These are phyloP conservation scores for Salix viminalis DNA, from an alignment of 345 rosid genomes.

Conservation along the genomic window DNA sequence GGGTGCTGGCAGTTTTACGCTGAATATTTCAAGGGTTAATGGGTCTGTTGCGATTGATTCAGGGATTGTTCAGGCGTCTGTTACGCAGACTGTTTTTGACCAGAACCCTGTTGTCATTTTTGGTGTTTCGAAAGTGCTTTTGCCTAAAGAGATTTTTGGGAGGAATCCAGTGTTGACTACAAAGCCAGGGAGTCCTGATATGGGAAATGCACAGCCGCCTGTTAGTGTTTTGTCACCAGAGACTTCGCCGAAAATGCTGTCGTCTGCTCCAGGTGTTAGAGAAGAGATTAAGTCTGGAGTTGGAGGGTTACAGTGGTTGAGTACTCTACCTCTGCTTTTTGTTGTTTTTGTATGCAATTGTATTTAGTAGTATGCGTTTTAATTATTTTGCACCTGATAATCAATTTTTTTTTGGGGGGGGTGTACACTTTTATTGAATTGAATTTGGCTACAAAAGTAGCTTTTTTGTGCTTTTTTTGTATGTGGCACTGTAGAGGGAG, in stretches of 20 bases:
- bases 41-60: constrained; percentile 74
- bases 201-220: constrained; percentile 43
- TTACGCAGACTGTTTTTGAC: constrained; percentile 81
- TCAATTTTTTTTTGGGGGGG: neutral
- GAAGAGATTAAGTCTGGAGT: constrained; percentile 35
- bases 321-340: constrained; percentile 22
- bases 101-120: constrained; percentile 86
- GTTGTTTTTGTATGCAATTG: constrained; percentile 66
- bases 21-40: constrained; percentile 74
- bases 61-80: constrained; percentile 72
- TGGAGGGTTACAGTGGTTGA: constrained; percentile 7
- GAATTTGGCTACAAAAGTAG: constrained; percentile 41
- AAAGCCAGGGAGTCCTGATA: constrained; percentile 30
- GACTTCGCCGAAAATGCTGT: constrained; percentile 39
- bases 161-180: constrained; percentile 27
- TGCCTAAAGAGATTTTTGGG: constrained; percentile 70
- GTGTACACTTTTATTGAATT: constrained; percentile 30
- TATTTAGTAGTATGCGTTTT: constrained; percentile 44
- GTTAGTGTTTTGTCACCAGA: constrained; percentile 44
- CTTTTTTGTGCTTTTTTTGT: constrained; percentile 3
- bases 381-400: constrained; percentile 7
- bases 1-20: constrained; percentile 76
- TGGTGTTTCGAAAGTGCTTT: constrained; percentile 75
- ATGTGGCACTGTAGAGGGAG: constrained; percentile 1
- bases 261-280: constrained; percentile 51